Evolutionary conservation across 2,329 filamentous ascomycete genomes (phyloP).

Genomic region (Cercospora brassicicola): DNA sequence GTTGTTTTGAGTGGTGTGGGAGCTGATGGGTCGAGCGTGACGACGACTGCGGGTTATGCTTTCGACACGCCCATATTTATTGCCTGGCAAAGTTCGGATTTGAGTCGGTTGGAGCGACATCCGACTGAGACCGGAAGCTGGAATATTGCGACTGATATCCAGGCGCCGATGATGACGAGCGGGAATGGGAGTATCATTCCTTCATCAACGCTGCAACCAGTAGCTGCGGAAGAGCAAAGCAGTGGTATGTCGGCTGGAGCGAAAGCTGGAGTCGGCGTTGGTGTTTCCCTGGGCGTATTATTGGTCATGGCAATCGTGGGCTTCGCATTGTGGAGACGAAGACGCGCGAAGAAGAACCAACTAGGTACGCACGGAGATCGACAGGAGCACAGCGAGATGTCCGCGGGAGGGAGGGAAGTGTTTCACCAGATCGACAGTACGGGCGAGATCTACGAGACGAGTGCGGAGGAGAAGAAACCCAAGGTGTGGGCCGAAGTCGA

Average conservation of each 20-base stretch:
- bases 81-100: conserved; percentile 15
- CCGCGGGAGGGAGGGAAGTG: neutral
- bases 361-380: neutral
- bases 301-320: conserved; percentile 1
- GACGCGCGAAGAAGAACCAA: neutral
- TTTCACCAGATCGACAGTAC: conserved; percentile 6
- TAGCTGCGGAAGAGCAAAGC: neutral
- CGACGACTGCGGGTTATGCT: conserved; percentile 10
- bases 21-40: neutral
- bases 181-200: neutral
- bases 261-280: conserved; percentile 17
- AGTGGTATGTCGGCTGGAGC: conserved; percentile 10
- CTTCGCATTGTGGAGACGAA: conserved; percentile 11
- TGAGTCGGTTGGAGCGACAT: conserved; percentile 9
- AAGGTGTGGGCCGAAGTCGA: conserved; percentile 2
- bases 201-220: neutral
- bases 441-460: conserved; percentile 1
- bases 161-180: neutral
- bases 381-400: neutral
- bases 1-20: conserved; percentile 7
- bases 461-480: neutral
- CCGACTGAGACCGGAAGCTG: conserved; percentile 11
- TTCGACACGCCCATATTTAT: conserved; percentile 19
- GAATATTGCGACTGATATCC: conserved; percentile 4
- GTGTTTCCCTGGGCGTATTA: conserved; percentile 7